Base-by-base conservation (phyloP, 2,329 filamentous ascomycete species). In the Clonostachys rhizophaga region DNA sequence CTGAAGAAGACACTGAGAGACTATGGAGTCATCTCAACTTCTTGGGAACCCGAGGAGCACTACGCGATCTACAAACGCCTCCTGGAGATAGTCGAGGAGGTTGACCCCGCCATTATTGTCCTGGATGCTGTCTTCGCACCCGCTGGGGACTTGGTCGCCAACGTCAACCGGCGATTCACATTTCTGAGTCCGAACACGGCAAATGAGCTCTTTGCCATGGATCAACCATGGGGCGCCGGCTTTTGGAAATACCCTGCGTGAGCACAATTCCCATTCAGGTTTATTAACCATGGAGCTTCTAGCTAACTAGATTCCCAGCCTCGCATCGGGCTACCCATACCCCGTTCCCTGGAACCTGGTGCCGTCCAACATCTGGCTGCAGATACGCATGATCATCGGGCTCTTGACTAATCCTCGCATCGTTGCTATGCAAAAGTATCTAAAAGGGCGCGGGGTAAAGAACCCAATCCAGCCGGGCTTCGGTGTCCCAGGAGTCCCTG, bases 101-200 rank as follows among this genome's bases (percentile, higher is more conserved):
- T 68, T 8, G 55, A 64, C 34, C 64, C 66, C 2, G 55, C 61
- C 7, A 36, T 68, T 12, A 51, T 63, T 1, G 59, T 63, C 2
- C 52, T 68, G 17, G 66, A 69, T 39, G 54, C 56, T 2, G 46
- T 60, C 4, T 58, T 67, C 18, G 45, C 52, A 3, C 61, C 60
- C 1, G 59, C 51, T 6, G 48, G 59, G 13, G 56, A 62, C 36
- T 54, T 53, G 2, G 48, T 52, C 2, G 47, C 51, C n/a, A 49
- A 56, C 14, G 43, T 48, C 13, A 51, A 54, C 39, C 47, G 58
- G 37, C 63, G 14, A 50, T 70, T 51, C 61, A 68, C 49, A 4
- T 50, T 73, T 2, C 52, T 76, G n/a, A 67, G 67, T 34, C 73
- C 73, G 5, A 76, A 74, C 37, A 62, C 69, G 40, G 44, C 70